Conservation (phyloP, 2,329 filamentous ascomycete species). For the Aspergillus melleus region DNA sequence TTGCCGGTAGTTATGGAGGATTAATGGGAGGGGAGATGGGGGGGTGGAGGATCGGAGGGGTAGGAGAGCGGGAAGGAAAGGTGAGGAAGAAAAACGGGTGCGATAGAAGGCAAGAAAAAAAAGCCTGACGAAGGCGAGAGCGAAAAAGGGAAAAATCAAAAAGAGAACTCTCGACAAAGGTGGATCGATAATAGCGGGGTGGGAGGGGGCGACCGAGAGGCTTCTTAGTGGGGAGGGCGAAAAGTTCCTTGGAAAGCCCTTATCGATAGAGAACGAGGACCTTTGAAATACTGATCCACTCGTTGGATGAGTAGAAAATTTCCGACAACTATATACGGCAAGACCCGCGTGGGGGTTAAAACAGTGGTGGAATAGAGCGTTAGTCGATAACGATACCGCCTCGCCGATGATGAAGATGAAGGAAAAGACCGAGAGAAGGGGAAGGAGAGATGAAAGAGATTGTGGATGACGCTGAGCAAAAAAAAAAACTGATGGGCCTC, state of each 20-base stretch:
- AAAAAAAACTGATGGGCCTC: slow-evolving; percentile 7
- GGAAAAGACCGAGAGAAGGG: background rate
- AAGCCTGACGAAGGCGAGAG: slow-evolving; percentile 20
- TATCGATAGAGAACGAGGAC: slow-evolving; percentile 39
- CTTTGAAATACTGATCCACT: slow-evolving; percentile 6
- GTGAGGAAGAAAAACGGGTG: slow-evolving; percentile 18
- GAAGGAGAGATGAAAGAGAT: slow-evolving; percentile 7
- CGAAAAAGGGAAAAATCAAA: slow-evolving; percentile 20
- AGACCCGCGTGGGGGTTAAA: background rate
- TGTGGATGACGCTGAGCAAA: slow-evolving; percentile 8
- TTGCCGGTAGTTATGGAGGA: slow-evolving; percentile 25
- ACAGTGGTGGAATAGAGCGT: background rate
- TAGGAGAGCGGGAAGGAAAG: slow-evolving; percentile 10
- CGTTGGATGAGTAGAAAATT: background rate
- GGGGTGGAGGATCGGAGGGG: slow-evolving; percentile 11
- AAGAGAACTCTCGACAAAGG: slow-evolving; percentile 32
- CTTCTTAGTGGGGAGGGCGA: slow-evolving; percentile 20
- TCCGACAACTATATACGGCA: background rate
- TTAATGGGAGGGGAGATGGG: slow-evolving; percentile 14
- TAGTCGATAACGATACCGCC: background rate
- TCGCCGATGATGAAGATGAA: background rate
- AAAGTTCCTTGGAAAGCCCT: slow-evolving; percentile 33
- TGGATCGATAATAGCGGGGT: slow-evolving; percentile 36
- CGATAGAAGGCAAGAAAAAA: slow-evolving; percentile 25
- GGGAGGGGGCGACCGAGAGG: slow-evolving; percentile 28